Evolutionary conservation across 805 yeast species (phyloP).

Genomic region (Nakazawaea laoshanensis): DNA sequence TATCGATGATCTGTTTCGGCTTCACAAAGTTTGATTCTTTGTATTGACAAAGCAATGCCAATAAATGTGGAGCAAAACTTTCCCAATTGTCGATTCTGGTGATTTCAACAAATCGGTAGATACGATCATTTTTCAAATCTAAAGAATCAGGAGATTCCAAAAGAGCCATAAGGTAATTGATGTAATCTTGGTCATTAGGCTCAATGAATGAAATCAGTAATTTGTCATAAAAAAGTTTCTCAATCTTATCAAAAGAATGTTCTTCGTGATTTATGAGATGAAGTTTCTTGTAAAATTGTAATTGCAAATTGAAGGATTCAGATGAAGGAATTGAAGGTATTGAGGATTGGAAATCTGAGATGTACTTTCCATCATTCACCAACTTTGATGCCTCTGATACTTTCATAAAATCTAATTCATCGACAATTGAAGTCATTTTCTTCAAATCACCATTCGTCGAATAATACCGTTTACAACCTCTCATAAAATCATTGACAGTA

Average conservation of each 20-base stretch:
- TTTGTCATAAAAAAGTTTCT: slow-evolving; percentile 20
- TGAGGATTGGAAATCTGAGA: neutral
- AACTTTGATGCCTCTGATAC: slow-evolving; percentile 1
- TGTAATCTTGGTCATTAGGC: slow-evolving; percentile 20
- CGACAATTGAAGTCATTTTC: neutral
- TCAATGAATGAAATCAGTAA: neutral
- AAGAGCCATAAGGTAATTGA: slow-evolving; percentile 23
- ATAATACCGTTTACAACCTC: neutral
- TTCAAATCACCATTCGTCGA: neutral
- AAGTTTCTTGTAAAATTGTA: slow-evolving; percentile 18
- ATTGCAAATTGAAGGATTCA: slow-evolving; percentile 11
- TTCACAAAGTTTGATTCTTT: slow-evolving; percentile 1
- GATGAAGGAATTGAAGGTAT: neutral
- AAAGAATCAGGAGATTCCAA: slow-evolving; percentile 17
- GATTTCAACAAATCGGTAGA: too few species aligned
- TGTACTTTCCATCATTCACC: neutral
- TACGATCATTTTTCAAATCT: neutral
- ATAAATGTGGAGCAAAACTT: slow-evolving; percentile 3
- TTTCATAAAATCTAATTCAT: slow-evolving; percentile 1
- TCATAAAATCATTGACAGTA: neutral
- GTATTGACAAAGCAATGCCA: slow-evolving; percentile 1
- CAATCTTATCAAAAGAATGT: slow-evolving; percentile 20
- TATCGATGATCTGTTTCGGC: slow-evolving; percentile 1
- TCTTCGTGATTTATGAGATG: slow-evolving; percentile 21
- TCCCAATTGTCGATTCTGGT: slow-evolving; percentile 9